phyloP scores from a whole-genome alignment of 257 asterid species.

The Solanum appendiculatum region DNA sequence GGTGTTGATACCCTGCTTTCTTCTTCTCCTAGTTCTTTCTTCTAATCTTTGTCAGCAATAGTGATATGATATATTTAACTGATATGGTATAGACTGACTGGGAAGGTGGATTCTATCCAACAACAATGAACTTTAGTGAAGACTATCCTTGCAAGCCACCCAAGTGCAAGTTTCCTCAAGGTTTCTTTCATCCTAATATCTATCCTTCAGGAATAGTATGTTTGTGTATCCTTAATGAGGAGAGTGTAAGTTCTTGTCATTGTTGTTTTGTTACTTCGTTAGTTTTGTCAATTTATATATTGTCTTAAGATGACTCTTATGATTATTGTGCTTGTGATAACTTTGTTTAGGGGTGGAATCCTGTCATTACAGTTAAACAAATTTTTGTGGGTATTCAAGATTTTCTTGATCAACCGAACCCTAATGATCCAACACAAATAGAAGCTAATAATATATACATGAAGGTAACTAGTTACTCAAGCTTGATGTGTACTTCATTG shows the following conservation, averaged over 20 bases:
- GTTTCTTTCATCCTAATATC: conserved; percentile 80
- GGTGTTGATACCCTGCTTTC: background rate
- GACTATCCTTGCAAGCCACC: conserved; percentile 91
- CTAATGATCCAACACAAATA: background rate
- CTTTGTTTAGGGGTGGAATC: conserved; percentile 1
- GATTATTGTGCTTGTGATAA: background rate
- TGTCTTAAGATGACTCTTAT: background rate
- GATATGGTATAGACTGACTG: conserved; percentile 51
- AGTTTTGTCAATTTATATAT: background rate
- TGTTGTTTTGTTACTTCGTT: background rate
- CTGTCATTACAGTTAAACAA: background rate
- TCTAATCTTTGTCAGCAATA: background rate
- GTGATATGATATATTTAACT: background rate
- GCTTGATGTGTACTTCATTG: background rate
- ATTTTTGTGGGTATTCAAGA: background rate
- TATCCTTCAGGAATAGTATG: conserved; percentile 91
- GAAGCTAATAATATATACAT: background rate
- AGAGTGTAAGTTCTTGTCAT: conserved; percentile 42
- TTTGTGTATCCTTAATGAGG: conserved; percentile 79
- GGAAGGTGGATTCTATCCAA: conserved; percentile 83
- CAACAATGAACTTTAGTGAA: conserved; percentile 68
- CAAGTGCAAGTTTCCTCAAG: conserved; percentile 69
- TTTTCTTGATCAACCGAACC: background rate
- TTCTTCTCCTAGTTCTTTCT: background rate
- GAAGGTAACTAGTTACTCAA: background rate